Conservation (phyloP, 192 early-diverging fungal genomes). For the Coemansia sp. region DNA sequence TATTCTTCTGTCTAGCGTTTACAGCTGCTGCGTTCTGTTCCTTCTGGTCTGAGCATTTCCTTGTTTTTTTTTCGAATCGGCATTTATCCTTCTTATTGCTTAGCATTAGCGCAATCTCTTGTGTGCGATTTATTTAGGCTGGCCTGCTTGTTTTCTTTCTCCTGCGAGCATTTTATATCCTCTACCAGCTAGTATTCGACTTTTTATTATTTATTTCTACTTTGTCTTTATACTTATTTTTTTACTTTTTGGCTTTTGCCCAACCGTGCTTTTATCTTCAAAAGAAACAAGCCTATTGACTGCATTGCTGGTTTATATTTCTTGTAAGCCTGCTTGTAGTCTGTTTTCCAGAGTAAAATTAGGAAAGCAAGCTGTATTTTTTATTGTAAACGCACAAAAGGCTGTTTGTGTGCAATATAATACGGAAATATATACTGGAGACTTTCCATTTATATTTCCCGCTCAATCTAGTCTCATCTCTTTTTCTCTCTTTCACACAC, state of each 20-base stretch:
- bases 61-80: not conserved
- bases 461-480: not conserved
- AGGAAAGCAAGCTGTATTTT: not conserved
- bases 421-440: not conserved
- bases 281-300: not conserved
- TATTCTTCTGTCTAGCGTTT: not conserved
- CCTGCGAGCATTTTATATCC: not conserved
- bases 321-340: not conserved
- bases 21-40: not conserved
- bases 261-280: not conserved
- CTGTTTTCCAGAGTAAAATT: not conserved
- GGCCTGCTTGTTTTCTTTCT: not conserved
- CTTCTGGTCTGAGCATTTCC: conserved; percentile 5
- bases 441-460: not conserved
- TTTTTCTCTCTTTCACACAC: not conserved
- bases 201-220: not conserved
- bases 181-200: not conserved
- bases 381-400: not conserved
- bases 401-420: not conserved
- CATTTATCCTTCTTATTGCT: conserved; percentile 5
- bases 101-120: conserved; percentile 4
- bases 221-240: not conserved
- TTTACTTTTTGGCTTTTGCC: not conserved
- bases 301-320: not conserved
- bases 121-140: not conserved